A percentile compares a stretch with the other conserved stretches of the same genome.
These are phyloP conservation scores for Globisporangium alternatum DNA, from an alignment of 352 stramenopile genomes.

Conservation along the genomic window DNA sequence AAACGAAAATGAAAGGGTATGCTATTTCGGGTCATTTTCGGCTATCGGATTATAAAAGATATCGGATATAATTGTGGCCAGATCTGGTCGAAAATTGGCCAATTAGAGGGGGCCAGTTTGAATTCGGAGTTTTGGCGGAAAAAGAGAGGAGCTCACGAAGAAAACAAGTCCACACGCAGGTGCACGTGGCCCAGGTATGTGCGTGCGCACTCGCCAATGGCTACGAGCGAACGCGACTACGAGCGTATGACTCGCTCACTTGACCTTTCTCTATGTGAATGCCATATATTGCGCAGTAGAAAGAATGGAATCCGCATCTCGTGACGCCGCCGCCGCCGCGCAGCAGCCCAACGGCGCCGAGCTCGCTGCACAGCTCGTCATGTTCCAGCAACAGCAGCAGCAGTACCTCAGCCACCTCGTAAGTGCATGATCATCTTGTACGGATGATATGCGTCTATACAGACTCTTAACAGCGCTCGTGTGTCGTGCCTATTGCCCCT, in stretches of 20 bases:
- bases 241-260: not conserved
- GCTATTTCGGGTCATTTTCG: too few species aligned
- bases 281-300: not conserved
- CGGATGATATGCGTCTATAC: not conserved
- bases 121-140: conserved; percentile 1
- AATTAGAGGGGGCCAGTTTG: not conserved
- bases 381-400: conserved; percentile 62
- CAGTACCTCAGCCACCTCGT: conserved; percentile 58
- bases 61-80: too few species aligned
- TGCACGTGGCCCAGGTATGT: not conserved
- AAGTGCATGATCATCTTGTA: not conserved
- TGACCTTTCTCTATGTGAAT: not conserved
- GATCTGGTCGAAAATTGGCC: not conserved
- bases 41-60: too few species aligned
- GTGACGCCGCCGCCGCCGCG: conserved; percentile 13
- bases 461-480: not conserved
- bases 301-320: conserved; percentile 7
- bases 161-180: not conserved
- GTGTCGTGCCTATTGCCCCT: not conserved
- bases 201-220: not conserved
- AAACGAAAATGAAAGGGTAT: too few species aligned
- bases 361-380: conserved; percentile 42
- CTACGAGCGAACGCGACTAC: not conserved
- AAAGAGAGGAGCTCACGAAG: not conserved
- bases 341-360: conserved; percentile 29